Conservation (phyloP, 2,329 filamentous ascomycete species). For the Gnomoniopsis smithogilvyi region DNA sequence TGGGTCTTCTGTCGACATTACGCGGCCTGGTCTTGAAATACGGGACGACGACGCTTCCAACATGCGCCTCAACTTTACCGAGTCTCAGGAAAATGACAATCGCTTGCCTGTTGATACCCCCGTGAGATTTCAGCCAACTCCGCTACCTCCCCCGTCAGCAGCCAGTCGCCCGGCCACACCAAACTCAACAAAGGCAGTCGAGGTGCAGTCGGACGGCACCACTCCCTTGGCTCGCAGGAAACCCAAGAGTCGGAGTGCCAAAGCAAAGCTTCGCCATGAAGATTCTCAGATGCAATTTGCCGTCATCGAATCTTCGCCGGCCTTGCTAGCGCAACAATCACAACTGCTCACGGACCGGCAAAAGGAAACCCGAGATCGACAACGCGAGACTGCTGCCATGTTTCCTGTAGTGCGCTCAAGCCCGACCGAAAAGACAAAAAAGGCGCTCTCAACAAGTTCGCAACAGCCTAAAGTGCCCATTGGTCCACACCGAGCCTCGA, state of each 20-base stretch:
- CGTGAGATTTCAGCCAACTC: constrained; percentile 22
- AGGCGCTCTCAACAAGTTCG: neutral
- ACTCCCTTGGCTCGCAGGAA: constrained; percentile 26
- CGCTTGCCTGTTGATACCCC: constrained; percentile 25
- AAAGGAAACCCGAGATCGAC: constrained; percentile 71
- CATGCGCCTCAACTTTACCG: constrained; percentile 39
- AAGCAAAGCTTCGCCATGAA: constrained; percentile 66
- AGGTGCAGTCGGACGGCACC: constrained; percentile 25
- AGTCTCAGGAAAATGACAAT: constrained; percentile 46
- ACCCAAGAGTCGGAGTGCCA: constrained; percentile 31
- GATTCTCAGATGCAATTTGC: constrained; percentile 81
- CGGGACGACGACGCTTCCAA: constrained; percentile 35
- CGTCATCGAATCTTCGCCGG: constrained; percentile 59
- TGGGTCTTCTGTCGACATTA: constrained; percentile 47
- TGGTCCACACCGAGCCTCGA: constrained; percentile 30
- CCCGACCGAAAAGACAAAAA: constrained; percentile 25
- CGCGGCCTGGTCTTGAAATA: constrained; percentile 41
- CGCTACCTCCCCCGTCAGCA: constrained; percentile 23
- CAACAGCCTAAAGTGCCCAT: neutral
- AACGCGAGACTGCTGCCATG: constrained; percentile 62
- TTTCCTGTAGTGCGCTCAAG: constrained; percentile 67
- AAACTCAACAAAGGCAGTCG: constrained; percentile 29
- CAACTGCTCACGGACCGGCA: constrained; percentile 78
- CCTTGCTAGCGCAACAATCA: constrained; percentile 54
- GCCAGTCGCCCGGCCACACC: constrained; percentile 29